Evolutionary conservation across 1,284 basidiomycete genomes (phyloP), one percentile per base, ranked within the genome.

Genomic region (Xerocomus amazonicus): DNA sequence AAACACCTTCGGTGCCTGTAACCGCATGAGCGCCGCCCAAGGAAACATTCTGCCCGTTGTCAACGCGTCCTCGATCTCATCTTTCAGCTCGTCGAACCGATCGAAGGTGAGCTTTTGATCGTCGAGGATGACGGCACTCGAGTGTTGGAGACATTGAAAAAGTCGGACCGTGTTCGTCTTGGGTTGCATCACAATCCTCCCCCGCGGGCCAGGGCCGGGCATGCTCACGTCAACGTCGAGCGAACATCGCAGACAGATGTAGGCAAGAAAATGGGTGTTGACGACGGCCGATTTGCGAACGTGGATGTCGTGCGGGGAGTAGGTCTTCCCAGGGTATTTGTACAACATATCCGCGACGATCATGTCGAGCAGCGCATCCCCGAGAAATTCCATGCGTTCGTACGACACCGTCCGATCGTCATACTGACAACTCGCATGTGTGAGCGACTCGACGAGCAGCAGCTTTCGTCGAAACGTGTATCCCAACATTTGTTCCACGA

Each of bases 341-440:
- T 83, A 89, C 6, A 89, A 68, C 57, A 74, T 79, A 56, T 87
- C 78, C 10, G 78, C 83, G 45, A 87, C 80, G 39, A 88, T 63
- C 79, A 87, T 85, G 49, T 81, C 79, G 17, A 81, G 73, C 0
- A 87, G 77, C 1, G 81, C 79, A 59, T 91, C 90, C 3, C 90
- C 90, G 1, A 92, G 77, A 60, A 91, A 92, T 58, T 92, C 89
- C 70, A 92, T 79, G 13, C 90, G 77, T 60, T 92, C 88, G 61
- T 92, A 92, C 8, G 86, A 90, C 6, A 82, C 70, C 0, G 82
- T 83, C 3, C 71, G 69, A 14, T 73, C 54, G 38, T 84, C 77
- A 42, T 77, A 74, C 44, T 82, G 80, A 56, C 84, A 85, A 56
- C 81, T 87, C 1, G 82, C 79, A 59, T 93, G 90, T 0, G 85